Base-by-base conservation (phyloP, 2,329 filamentous ascomycete genomes). In the Neonectria coccinea region DNA sequence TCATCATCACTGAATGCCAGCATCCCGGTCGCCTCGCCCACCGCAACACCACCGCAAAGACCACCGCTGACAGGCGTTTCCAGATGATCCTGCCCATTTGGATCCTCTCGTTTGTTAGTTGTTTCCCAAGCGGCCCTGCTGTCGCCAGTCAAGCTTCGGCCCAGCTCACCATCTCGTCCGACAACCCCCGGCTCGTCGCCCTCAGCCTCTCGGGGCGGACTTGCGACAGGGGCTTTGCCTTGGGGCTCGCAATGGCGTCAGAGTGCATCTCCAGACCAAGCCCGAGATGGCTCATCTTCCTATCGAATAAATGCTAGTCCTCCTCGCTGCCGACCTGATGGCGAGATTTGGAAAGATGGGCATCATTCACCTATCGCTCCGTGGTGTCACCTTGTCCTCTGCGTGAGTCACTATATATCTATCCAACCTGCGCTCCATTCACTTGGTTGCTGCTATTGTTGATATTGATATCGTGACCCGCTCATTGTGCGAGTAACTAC, bases 201-300 rank as follows among this genome's bases (percentile, higher is more conserved):
- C 33, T 41, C 18, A 27, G 18, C 44, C 11, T 29, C 52, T 52
- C 41, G 20, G 39, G 20, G 51, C 45, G 59, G 51, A 22, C 61
- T 41, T 53, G 59, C 45, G 54, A 51, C 45, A 62, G 56, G 59
- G 33, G 62, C 54, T 55, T 52, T 47, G 42, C 50, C 41, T 58
- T 64, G 39, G 36, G 61, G 55, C 59, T 68, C 56, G 64, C 50
- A 55, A 75, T 75, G 74, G 70, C 73, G 74, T 75, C 74, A 75
- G 62, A 51, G 33, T 52, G 39, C 63, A 56, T 61, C 42, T 63
- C 44, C 31, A 50, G 53, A 60, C 36, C 55, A 51, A 36, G 59
- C 47, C 31, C 64, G 67, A 63, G 56, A 69, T 73, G 68, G 27
- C 55, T 64, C 62, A 66, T 51, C 52, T 67, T 67, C 68, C 64